Evolutionary conservation across 1,139 yeast species (phyloP).

Genomic region (Taiozyma sp.): DNA sequence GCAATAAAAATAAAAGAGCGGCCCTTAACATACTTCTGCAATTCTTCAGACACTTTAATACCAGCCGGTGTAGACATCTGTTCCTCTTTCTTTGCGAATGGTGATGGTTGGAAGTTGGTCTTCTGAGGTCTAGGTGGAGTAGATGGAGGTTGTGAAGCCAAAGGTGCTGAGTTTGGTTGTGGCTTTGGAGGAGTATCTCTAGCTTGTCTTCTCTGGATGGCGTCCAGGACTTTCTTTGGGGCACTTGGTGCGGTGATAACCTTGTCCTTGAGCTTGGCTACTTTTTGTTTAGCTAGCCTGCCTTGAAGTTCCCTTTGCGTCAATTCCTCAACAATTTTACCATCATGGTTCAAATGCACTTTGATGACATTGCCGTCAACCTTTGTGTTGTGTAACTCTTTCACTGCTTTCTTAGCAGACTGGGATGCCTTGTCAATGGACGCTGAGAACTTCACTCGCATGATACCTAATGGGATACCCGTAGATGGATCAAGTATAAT

Average conservation of each 20-base stretch:
- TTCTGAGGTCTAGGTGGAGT: neutral
- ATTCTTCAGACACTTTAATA: constrained; percentile 35
- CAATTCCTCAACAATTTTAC: constrained; percentile 15
- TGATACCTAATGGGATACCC: constrained; percentile 79
- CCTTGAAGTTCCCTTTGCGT: constrained; percentile 23
- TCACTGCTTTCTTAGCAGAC: constrained; percentile 39
- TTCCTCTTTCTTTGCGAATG: neutral
- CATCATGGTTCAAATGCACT: constrained; percentile 30
- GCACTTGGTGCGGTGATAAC: constrained; percentile 15
- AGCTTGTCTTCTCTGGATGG: constrained; percentile 10
- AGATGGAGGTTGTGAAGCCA: neutral
- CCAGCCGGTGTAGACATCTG: neutral
- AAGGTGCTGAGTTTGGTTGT: neutral
- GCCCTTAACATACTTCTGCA: constrained; percentile 43
- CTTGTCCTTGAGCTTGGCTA: constrained; percentile 12
- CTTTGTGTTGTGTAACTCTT: constrained; percentile 28
- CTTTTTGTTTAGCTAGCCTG: constrained; percentile 13
- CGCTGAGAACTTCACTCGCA: constrained; percentile 61
- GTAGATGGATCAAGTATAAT: constrained; percentile 67
- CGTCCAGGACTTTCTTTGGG: constrained; percentile 15
- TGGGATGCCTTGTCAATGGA: constrained; percentile 48
- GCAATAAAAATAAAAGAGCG: constrained; percentile 55
- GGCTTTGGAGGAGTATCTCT: neutral
- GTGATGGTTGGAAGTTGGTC: neutral
- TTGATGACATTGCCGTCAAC: constrained; percentile 29